phyloP scores from a whole-genome alignment of 768 basidiomycete species.

The Lactarius akahatsu region DNA sequence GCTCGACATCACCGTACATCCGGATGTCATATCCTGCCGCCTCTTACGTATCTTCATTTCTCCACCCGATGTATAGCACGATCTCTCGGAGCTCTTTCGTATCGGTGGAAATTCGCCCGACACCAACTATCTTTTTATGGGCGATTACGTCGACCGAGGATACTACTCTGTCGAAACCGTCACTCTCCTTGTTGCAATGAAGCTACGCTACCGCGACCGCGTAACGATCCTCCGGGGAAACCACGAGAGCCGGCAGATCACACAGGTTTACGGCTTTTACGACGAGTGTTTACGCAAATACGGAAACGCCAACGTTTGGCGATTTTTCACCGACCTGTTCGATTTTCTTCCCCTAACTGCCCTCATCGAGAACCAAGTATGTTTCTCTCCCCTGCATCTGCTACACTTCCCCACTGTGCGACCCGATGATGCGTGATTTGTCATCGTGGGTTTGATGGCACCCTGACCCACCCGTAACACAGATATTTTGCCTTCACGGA shows the following conservation, averaged over 20 bases:
- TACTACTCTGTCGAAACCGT: slow-evolving; percentile 99
- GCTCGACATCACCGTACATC: slow-evolving; percentile 29
- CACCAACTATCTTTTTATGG: slow-evolving; percentile 99
- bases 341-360: slow-evolving; percentile 97
- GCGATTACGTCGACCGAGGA: slow-evolving; percentile 98
- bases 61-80: slow-evolving; percentile 63
- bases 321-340: slow-evolving; percentile 97
- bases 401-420: background rate
- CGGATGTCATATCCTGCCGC: slow-evolving; percentile 12
- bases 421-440: slow-evolving; percentile 21
- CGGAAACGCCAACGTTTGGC: slow-evolving; percentile 99
- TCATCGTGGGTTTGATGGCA: slow-evolving; percentile 1
- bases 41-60: slow-evolving; percentile 20
- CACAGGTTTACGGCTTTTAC: slow-evolving; percentile 99
- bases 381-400: slow-evolving; percentile 39
- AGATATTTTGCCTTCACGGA: slow-evolving; percentile 99
- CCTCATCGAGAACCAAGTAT: slow-evolving; percentile 97
- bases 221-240: slow-evolving; percentile 98
- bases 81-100: slow-evolving; percentile 97
- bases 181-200: slow-evolving; percentile 93
- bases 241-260: slow-evolving; percentile 99
- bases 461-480: slow-evolving; percentile 25
- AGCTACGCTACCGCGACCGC: slow-evolving; percentile 96
- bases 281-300: slow-evolving; percentile 99
- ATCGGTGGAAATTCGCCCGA: slow-evolving; percentile 99